These are phyloP conservation scores for Talaromyces sp. DNA, from an alignment of 2,329 filamentous ascomycete species.

Conservation along the genomic window DNA sequence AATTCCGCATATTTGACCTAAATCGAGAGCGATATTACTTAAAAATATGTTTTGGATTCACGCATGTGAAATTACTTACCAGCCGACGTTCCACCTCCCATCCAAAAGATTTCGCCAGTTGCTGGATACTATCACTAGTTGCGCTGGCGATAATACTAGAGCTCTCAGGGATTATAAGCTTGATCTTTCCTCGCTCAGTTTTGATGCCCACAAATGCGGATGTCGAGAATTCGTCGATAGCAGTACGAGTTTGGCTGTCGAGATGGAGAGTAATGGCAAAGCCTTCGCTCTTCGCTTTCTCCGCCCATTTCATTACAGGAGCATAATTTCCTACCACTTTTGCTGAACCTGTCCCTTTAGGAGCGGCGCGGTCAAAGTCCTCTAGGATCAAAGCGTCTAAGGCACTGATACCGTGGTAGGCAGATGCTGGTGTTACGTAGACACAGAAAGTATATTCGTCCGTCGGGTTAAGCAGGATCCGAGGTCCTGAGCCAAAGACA, in stretches of 20 bases:
- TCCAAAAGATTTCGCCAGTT: constrained; percentile 47
- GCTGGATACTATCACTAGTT: constrained; percentile 84
- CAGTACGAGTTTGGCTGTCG: constrained; percentile 76
- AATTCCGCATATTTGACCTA: constrained; percentile 58
- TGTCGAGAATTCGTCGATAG: constrained; percentile 93
- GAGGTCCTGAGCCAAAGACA: constrained; percentile 82
- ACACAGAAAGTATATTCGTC: constrained; percentile 92
- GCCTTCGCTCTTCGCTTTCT: constrained; percentile 76
- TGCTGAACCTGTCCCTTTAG: constrained; percentile 82
- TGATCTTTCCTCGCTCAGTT: constrained; percentile 54
- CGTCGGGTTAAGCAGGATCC: constrained; percentile 78
- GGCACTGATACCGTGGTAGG: constrained; percentile 86
- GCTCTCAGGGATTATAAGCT: constrained; percentile 79
- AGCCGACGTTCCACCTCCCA: constrained; percentile 1
- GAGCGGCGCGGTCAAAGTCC: constrained; percentile 87
- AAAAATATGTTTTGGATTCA: not conserved
- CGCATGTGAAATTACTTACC: not conserved
- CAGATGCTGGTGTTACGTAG: constrained; percentile 84
- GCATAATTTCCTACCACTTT: constrained; percentile 97
- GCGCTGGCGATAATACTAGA: constrained; percentile 83
- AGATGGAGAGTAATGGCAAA: constrained; percentile 94
- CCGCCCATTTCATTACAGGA: constrained; percentile 64
- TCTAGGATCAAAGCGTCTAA: constrained; percentile 84
- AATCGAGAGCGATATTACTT: not conserved
- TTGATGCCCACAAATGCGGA: constrained; percentile 83